phyloP scores from a whole-genome alignment of 2,329 filamentous ascomycete genomes.

The Tolypocladium sp. region DNA sequence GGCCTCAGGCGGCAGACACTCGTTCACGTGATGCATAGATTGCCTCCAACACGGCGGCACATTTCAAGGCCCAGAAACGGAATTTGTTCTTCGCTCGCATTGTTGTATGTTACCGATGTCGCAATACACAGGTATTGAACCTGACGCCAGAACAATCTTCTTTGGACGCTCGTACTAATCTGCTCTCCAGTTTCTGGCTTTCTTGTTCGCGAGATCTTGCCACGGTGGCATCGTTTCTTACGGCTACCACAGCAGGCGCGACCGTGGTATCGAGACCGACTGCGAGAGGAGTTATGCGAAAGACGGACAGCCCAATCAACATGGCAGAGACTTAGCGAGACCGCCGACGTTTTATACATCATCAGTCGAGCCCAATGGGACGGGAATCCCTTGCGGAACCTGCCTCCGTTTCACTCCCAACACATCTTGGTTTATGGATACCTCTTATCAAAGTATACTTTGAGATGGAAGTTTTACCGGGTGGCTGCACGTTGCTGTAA shows the following conservation, averaged over 20 bases:
- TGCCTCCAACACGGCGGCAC: no score
- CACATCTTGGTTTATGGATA: conserved; percentile 25
- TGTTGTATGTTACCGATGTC: no score
- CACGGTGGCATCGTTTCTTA: conserved; percentile 8
- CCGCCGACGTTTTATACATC: conserved; percentile 32
- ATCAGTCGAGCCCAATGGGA: conserved; percentile 29
- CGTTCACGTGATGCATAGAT: no score
- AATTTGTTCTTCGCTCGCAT: no score
- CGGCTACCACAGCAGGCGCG: conserved; percentile 20
- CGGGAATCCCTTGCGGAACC: conserved; percentile 19
- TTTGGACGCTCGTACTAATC: no score
- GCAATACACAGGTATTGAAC: no score
- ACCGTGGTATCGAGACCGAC: conserved; percentile 28
- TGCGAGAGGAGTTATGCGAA: conserved; percentile 29
- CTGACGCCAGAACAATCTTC: no score
- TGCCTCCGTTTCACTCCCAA: conserved; percentile 14
- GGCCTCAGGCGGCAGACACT: no score
- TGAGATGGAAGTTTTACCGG: conserved; percentile 31
- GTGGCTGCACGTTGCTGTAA: conserved; percentile 21
- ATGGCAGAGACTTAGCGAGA: conserved; percentile 29
- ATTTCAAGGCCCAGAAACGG: no score
- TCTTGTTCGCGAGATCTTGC: not conserved
- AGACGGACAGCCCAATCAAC: conserved; percentile 17
- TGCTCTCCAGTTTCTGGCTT: no score
- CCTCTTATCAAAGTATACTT: conserved; percentile 33